Evolutionary conservation across 495 filamentous ascomycete species (phyloP).

Genomic region (Aspergillus indologenus): DNA sequence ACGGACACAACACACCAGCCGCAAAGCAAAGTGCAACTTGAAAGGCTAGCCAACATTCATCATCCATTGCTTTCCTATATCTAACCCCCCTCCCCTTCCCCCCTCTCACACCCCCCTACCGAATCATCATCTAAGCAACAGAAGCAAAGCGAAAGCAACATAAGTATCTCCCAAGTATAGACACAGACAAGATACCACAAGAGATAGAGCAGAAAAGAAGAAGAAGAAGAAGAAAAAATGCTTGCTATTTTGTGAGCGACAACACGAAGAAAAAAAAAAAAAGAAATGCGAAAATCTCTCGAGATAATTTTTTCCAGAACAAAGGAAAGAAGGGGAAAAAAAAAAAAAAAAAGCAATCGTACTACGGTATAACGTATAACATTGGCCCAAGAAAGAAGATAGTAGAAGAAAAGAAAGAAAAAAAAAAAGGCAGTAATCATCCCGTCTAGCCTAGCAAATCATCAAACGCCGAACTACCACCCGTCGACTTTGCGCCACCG

Average conservation of each 20-base stretch:
- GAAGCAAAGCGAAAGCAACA: too few species aligned
- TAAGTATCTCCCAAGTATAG: too few species aligned
- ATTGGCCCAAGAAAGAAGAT: background rate
- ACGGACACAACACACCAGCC: too few species aligned
- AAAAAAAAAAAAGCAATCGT: constrained; percentile 1
- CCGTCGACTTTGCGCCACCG: constrained; percentile 35
- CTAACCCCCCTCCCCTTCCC: too few species aligned
- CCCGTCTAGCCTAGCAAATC: constrained; percentile 67
- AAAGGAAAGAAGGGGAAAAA: constrained; percentile 4
- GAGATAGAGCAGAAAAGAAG: too few species aligned
- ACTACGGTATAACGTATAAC: constrained; percentile 9
- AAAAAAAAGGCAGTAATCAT: background rate
- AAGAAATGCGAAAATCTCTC: background rate
- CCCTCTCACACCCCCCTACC: too few species aligned
- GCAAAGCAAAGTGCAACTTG: too few species aligned
- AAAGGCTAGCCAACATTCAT: too few species aligned
- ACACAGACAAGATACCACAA: too few species aligned
- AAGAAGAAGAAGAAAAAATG: constrained; percentile 2
- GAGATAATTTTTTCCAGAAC: background rate
- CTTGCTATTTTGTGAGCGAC: background rate
- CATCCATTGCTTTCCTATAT: too few species aligned
- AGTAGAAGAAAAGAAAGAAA: constrained; percentile 8
- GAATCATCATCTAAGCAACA: too few species aligned
- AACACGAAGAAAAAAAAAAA: background rate
- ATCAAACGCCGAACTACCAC: constrained; percentile 55